Base-by-base conservation (phyloP, 2,329 filamentous ascomycete genomes). In the Daldinia eschscholtzii region DNA sequence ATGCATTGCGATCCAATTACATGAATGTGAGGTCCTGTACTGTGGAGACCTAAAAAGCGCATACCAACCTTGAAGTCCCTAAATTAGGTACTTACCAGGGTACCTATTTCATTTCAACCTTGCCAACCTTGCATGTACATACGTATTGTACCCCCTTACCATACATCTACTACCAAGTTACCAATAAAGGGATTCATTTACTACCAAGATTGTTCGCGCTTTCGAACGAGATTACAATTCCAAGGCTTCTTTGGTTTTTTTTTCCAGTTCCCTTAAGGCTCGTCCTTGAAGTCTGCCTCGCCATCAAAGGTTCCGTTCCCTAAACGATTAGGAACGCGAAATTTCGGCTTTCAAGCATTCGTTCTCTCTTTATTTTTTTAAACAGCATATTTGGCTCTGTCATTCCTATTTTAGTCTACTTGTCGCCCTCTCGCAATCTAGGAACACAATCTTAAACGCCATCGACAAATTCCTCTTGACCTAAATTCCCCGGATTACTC, bases 401-500 rank as follows among this genome's bases (percentile, higher is more conserved):
- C n/a, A 50, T 50, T 50, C 26, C 6, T 18, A 9, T 50, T 30
- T n/a, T 33, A 2, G 26, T 12, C 7, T 52, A 15, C 46, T 18
- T 13, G 46, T 10, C 46, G 46, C 46, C 15, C 9, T 18, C 26
- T 33, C 26, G 28, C 26, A 26, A 15, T 52, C 15, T 33, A 33
- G 15, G 23, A n/a, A 9, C 18, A 52, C n/a, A 30, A 52, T n/a
- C 30, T 52, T 52, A 1, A 26, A 52, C 46, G 26, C 46, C 46
- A 52, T 15, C 46, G 26, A 52, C 23, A 52, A 52, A 52, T 18
- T 52, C 12, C 26, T 50, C 15, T 52, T n/a, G 28, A 52, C 15
- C 15, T 28, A 15, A 33, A 30, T 52, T 52, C 46, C 46, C 46
- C 46, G 46, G 46, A 52, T 52, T 52, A 52, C 46, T 30, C 26